Base-by-base conservation (phyloP, 495 filamentous ascomycete species). In the Aspergillus hancockii region DNA sequence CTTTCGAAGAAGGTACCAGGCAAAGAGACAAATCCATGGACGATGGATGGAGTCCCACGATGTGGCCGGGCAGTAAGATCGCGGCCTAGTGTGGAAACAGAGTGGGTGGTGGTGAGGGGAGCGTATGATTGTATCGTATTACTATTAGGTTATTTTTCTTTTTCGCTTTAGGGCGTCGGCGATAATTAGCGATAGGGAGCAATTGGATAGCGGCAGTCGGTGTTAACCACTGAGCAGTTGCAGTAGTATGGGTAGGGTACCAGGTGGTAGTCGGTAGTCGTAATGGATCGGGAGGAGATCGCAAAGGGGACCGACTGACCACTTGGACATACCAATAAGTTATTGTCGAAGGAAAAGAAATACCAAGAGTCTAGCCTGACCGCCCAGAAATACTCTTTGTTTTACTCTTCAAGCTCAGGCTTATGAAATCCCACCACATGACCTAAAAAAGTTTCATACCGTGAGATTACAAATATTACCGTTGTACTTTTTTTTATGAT, bases 11-110 rank as follows among this genome's bases (percentile, higher is more conserved):
- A 59, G 62, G 47, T 58, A 55, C 59, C 36, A 38, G 57, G 28
- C 31, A 32, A 55, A 59, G 56, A 55, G 53, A 55, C 52, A 63
- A 46, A 58, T 67, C 65, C 65, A 67, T 67, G 62, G 65, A 59
- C 62, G 49, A 52, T 23, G 21, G 43, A n/a, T 1, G 43, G 21
- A 47, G 12, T 56, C 53, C 43, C 53, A 57, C 57, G 60, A 49
- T 32, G 54, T 60, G 16, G 16, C 32, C 19, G 50, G 30, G 23
- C 16, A 31, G 32, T 30, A 40, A n/a, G 54, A 55, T 47, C 40
- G 25, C 21, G 36, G 23, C 1, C 22, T 38, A 5, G 30, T 14
- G 7, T 28, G 54, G 32, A 52, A 52, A 19, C 3, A 31, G 12
- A 19, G 49, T 12, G 18, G 25, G 30, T 1, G 21, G 49, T 28